Conservation (phyloP, 805 yeast genomes). For the Allodekkera sacchari region DNA sequence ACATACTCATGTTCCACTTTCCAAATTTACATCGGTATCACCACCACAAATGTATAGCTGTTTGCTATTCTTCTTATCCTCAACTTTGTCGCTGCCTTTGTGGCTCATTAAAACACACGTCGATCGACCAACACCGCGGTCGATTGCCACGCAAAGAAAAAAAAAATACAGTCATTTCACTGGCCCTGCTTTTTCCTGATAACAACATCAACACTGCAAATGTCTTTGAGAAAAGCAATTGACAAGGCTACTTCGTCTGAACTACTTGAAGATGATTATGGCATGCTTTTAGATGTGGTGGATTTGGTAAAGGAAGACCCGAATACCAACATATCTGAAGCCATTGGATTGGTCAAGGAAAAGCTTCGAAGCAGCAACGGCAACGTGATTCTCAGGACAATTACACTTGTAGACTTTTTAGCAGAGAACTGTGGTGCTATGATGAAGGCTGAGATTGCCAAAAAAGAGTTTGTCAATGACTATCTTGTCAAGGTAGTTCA, state of each 20-base stretch:
- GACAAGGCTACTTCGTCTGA: slow-evolving; percentile 57
- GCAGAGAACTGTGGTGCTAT: slow-evolving; percentile 76
- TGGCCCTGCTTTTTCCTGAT: no score
- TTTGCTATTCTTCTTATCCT: no score
- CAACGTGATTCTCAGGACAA: slow-evolving; percentile 53
- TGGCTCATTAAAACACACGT: no score
- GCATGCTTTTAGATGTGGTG: slow-evolving; percentile 52
- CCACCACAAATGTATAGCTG: no score
- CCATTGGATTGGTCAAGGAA: slow-evolving; percentile 36
- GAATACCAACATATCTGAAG: slow-evolving; percentile 41
- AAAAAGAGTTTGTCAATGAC: slow-evolving; percentile 41
- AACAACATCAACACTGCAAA: no score
- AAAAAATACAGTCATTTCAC: no score
- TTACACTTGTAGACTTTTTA: slow-evolving; percentile 47
- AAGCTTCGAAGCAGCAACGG: slow-evolving; percentile 50
- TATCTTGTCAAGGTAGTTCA: slow-evolving; percentile 39
- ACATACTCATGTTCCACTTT: no score
- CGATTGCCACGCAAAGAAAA: no score
- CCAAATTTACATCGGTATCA: no score
- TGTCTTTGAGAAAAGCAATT: slow-evolving; percentile 14
- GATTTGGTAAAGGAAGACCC: slow-evolving; percentile 58
- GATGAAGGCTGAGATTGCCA: slow-evolving; percentile 54
- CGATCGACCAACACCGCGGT: no score
- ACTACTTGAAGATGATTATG: slow-evolving; percentile 63
- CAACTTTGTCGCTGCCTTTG: no score